phyloP scores from a whole-genome alignment of 2,329 filamentous ascomycete species.

The Reticulascus tulasneorum region DNA sequence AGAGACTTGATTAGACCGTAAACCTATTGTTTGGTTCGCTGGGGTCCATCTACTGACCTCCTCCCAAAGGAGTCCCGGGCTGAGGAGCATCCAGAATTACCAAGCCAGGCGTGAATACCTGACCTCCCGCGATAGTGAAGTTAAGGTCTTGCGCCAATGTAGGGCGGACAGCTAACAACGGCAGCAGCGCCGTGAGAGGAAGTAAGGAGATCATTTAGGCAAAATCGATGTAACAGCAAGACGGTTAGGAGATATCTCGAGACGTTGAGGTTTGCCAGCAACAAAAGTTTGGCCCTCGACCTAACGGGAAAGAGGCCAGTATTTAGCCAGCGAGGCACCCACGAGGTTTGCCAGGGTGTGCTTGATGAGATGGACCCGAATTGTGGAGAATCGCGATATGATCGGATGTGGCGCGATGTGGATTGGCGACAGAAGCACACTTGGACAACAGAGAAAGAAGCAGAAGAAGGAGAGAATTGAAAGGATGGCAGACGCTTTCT shows the following conservation, averaged over 20 bases:
- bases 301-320: not conserved
- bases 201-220: conserved; percentile 7
- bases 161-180: conserved; percentile 21
- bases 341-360: conserved; percentile 9
- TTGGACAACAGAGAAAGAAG: no score
- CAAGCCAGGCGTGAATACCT: conserved; percentile 67
- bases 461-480: no score
- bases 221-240: not conserved
- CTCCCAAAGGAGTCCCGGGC: conserved; percentile 59
- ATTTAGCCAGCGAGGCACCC: conserved; percentile 5
- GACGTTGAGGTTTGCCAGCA: not conserved
- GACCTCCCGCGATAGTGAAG: conserved; percentile 59
- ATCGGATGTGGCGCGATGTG: no score
- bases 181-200: conserved; percentile 16
- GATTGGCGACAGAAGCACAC: no score
- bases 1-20: conserved; percentile 6
- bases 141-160: conserved; percentile 26
- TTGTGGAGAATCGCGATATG: no score
- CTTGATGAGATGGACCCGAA: conserved; percentile 4
- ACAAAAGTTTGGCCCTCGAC: conserved; percentile 2
- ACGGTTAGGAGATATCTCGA: not conserved
- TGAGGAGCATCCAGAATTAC: conserved; percentile 64
- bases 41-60: conserved; percentile 41
- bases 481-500: no score
- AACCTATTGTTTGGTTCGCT: not conserved